Conservation (phyloP, 1,139 yeast genomes). For the Blastobotrys indianensis region DNA sequence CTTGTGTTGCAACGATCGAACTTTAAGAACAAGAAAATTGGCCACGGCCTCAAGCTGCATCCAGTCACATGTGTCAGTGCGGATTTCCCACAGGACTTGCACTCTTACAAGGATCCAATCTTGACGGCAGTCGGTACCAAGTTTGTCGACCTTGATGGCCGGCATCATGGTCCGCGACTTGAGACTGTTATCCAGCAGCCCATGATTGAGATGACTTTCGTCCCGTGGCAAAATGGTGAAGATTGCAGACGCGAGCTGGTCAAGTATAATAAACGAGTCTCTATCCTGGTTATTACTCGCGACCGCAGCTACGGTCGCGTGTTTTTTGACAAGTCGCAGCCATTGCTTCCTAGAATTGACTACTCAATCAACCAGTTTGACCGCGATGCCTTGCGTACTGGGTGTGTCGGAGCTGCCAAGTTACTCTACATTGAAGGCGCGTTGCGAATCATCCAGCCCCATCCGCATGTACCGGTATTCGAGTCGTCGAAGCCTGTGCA, state of each 20-base stretch:
- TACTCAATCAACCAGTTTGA: constrained; percentile 44
- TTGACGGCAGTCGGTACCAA: constrained; percentile 49
- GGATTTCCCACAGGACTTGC: constrained; percentile 35
- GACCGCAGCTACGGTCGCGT: constrained; percentile 45
- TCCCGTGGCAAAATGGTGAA: constrained; percentile 44
- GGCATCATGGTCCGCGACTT: constrained; percentile 52
- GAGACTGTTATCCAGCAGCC: constrained; percentile 51
- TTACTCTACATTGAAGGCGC: constrained; percentile 50
- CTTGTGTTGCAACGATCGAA: constrained; percentile 46
- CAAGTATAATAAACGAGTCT: constrained; percentile 39
- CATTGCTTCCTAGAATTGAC: constrained; percentile 39
- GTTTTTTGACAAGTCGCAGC: constrained; percentile 35
- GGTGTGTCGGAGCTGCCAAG: constrained; percentile 43
- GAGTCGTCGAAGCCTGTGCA: constrained; percentile 39
- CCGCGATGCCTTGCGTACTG: constrained; percentile 39
- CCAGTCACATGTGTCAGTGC: constrained; percentile 45
- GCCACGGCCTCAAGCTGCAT: constrained; percentile 49
- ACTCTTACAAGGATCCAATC: constrained; percentile 39
- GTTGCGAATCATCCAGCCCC: constrained; percentile 40
- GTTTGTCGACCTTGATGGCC: constrained; percentile 49
- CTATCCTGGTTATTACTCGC: constrained; percentile 46
- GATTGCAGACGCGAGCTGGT: constrained; percentile 36
- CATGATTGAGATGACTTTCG: constrained; percentile 35
- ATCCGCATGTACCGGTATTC: constrained; percentile 39
- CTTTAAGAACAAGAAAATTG: constrained; percentile 50